Conservation (phyloP, 768 basidiomycete species). For the Leccinum arenicola region DNA sequence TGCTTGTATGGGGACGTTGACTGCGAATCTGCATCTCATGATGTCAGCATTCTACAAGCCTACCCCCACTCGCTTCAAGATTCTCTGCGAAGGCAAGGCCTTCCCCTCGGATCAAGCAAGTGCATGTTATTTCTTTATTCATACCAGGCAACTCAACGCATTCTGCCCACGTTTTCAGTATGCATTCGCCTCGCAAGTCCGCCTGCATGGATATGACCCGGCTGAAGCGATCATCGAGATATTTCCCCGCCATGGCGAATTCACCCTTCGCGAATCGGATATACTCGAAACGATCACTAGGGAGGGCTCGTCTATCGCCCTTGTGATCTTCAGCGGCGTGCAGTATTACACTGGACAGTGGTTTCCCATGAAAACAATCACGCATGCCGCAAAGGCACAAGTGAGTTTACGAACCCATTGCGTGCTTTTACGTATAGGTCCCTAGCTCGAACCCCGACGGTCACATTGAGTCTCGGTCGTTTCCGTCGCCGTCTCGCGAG, state of each 20-base stretch:
- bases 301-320: conserved; percentile 75
- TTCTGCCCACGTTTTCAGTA: conserved; percentile 53
- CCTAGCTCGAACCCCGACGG: conserved; percentile 7
- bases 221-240: conserved; percentile 74
- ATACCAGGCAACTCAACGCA: conserved; percentile 12
- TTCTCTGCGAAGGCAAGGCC: conserved; percentile 89
- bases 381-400: conserved; percentile 79
- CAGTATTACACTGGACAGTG: conserved; percentile 98
- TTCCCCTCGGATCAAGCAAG: conserved; percentile 96
- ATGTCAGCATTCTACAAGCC: conserved; percentile 95
- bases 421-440: conserved; percentile 27
- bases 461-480: conserved; percentile 2
- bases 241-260: conserved; percentile 79
- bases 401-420: conserved; percentile 40
- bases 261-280: conserved; percentile 82
- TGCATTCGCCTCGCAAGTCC: conserved; percentile 91
- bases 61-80: conserved; percentile 80
- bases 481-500: conserved; percentile 10
- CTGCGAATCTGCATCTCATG: conserved; percentile 93
- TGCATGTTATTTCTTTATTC: conserved; percentile 9
- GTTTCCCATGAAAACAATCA: conserved; percentile 86
- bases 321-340: conserved; percentile 90
- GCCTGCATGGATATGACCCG: conserved; percentile 75
- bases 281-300: conserved; percentile 72
- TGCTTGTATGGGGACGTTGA: conserved; percentile 93